Evolutionary conservation across 257 asterid genomes (phyloP), one percentile per base, ranked within the genome.

Genomic region (Penstemon eatonii): DNA sequence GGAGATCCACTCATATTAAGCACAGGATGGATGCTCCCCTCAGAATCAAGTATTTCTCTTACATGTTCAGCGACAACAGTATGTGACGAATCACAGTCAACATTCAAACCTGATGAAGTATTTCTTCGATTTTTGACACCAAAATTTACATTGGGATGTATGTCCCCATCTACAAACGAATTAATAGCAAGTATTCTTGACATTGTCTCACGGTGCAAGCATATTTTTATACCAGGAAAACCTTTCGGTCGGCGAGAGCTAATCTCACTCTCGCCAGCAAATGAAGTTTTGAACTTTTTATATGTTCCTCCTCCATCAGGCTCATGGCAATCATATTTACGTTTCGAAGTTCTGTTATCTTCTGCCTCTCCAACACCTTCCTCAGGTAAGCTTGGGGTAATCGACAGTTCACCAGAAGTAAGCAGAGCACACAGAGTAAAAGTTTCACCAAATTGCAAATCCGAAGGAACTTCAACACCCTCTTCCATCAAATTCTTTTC

Each of bases 291-390:
- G 13, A 67, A 69, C 75, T 74, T 93, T 77, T 93, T 88, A 58
- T 79, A 66, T 67, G 38, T 74, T 64, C 73, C 92, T 47, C 81
- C 82, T 36, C 68, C 80, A 62, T 78, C 83, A 76, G 66, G 64
- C 59, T 84, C 96, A 59, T 65, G 51, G 63, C 40, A 37, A 64
- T 84, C 86, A 65, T 46, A 42, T 72, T 85, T 87, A 50, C 88
- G 92, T 77, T 90, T 93, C 72, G 85, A 79, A 65, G 72, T 65
- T 85, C 90, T 87, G 65, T 74, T 79, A 79, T 90, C 97, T 82
- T 92, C 98, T 12, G 86, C 87, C 83, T 93, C 99, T 63, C 99
- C 99, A 68, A 90, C 87, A 62, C 97, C 96, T 67, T 85, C 96
- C 71, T 77, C 77, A 39, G 99, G 99, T 67, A 93, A 86, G 83